Evolutionary conservation across 1,139 yeast species (phyloP).

Genomic region (Saccharomyces hybrid): DNA sequence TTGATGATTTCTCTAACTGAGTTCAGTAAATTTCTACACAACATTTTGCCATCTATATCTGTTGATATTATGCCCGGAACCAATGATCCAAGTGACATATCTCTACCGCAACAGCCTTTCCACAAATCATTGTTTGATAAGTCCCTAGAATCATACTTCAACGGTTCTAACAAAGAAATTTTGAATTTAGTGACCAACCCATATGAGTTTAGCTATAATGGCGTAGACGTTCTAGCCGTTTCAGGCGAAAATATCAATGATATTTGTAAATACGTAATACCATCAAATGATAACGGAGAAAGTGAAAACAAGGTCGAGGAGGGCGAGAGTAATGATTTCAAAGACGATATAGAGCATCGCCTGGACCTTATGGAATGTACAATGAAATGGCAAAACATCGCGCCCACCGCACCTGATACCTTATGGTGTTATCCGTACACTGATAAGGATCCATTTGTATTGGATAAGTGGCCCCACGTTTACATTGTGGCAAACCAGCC

Average conservation of each 20-base stretch:
- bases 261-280: conserved; percentile 54
- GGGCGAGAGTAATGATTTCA: conserved; percentile 17
- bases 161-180: conserved; percentile 35
- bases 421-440: conserved; percentile 80
- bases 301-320: not conserved
- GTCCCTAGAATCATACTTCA: conserved; percentile 38
- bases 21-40: conserved; percentile 53
- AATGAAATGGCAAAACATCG: conserved; percentile 74
- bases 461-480: conserved; percentile 73
- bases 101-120: conserved; percentile 85
- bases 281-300: conserved; percentile 20
- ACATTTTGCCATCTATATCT: conserved; percentile 53
- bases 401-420: conserved; percentile 97
- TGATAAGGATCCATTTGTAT: conserved; percentile 73
- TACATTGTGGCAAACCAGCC: conserved; percentile 83
- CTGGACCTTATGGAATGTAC: conserved; percentile 58
- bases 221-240: conserved; percentile 55
- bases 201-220: conserved; percentile 51
- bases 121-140: conserved; percentile 62
- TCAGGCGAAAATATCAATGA: conserved; percentile 84
- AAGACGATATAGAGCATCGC: conserved; percentile 33
- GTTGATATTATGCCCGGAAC: conserved; percentile 79
- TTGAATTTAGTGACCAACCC: conserved; percentile 66
- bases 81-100: conserved; percentile 71
- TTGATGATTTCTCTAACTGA: conserved; percentile 27